Conservation (phyloP, 2,329 filamentous ascomycete species). For the Juglanconis oblonga region DNA sequence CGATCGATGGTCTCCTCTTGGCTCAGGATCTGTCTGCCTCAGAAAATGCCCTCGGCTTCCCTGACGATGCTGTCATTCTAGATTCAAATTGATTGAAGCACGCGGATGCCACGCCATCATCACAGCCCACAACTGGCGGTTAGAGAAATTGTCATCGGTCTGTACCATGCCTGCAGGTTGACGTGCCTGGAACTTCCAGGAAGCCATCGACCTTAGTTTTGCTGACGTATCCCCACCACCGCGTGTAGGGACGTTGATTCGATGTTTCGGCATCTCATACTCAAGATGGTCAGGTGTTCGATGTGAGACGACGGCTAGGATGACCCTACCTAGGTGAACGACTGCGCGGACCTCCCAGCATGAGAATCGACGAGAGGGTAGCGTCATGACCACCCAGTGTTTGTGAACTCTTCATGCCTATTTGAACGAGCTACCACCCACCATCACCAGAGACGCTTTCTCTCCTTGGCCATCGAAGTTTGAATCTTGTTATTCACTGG, state of each 20-base stretch:
- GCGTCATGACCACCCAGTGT: background rate
- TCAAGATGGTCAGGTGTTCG: background rate
- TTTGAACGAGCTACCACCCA: slow-evolving; percentile 7
- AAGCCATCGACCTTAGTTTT: too few species aligned
- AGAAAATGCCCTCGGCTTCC: background rate
- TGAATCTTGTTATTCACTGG: background rate
- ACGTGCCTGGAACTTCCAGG: too few species aligned
- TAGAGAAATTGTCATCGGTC: background rate
- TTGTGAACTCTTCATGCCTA: background rate
- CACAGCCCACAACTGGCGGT: background rate
- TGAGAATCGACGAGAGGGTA: too few species aligned
- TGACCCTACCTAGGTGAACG: background rate
- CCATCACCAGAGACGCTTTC: background rate
- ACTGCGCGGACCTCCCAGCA: background rate
- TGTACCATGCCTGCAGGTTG: background rate
- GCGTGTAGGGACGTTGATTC: background rate
- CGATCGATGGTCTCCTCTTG: slow-evolving; percentile 1
- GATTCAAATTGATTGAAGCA: background rate
- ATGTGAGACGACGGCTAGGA: slow-evolving; percentile 6
- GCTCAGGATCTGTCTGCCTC: background rate
- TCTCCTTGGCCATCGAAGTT: background rate
- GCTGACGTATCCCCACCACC: background rate
- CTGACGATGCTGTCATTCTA: background rate
- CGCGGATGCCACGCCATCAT: background rate
- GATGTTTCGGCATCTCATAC: background rate